Evolutionary conservation across 305 asterid genomes (phyloP).

Genomic region (Fraxinus paxiana): DNA sequence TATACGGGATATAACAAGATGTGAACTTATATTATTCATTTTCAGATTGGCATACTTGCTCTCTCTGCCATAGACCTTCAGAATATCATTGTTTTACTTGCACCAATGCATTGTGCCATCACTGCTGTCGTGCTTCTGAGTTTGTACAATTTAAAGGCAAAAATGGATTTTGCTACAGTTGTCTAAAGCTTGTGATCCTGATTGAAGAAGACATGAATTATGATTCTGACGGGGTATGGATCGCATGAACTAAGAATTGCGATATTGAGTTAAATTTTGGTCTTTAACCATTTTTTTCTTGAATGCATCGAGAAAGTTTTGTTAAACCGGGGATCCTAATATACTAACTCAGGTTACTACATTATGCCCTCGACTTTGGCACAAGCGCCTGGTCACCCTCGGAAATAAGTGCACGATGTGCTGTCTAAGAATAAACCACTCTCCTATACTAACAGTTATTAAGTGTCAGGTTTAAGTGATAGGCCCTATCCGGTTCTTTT

Average conservation of each 20-base stretch:
- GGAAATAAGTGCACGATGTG: neutral
- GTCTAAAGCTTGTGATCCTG: conserved; percentile 63
- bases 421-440: neutral
- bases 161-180: conserved; percentile 62
- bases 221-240: conserved; percentile 83
- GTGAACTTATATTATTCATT: conserved; percentile 8
- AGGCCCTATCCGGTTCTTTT: neutral
- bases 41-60: conserved; percentile 80
- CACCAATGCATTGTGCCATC: conserved; percentile 48
- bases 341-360: neutral
- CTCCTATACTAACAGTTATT: neutral
- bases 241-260: conserved; percentile 9
- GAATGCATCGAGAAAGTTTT: neutral
- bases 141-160: conserved; percentile 49
- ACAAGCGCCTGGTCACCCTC: neutral
- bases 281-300: neutral
- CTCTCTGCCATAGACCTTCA: conserved; percentile 40
- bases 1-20: conserved; percentile 19
- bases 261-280: conserved; percentile 1
- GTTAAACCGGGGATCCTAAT: neutral
- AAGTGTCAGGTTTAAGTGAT: neutral
- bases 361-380: neutral
- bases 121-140: conserved; percentile 37
- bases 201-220: conserved; percentile 51
- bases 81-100: conserved; percentile 66